phyloP scores from a whole-genome alignment of 192 early-diverging fungal genomes.

The Coemansia umbellata region DNA sequence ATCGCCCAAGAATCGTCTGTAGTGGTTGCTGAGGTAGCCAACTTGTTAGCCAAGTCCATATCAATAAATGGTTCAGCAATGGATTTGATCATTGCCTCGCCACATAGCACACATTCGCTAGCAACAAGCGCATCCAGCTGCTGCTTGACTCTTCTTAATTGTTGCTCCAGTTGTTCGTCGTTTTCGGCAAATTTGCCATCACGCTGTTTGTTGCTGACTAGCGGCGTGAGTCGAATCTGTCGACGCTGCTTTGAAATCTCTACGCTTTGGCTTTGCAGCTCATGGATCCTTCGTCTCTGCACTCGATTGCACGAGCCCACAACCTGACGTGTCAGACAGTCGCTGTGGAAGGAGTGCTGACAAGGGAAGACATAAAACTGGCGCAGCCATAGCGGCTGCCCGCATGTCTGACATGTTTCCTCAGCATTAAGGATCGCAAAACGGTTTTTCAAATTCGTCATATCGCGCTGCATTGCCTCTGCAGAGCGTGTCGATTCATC shows the following conservation, averaged over 20 bases:
- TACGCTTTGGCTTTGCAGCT: slow-evolving; percentile 39
- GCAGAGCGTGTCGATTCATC: slow-evolving; percentile 92
- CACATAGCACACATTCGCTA: slow-evolving; percentile 90
- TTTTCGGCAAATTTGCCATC: slow-evolving; percentile 9
- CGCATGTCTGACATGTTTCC: slow-evolving; percentile 79
- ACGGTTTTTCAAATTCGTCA: slow-evolving; percentile 77
- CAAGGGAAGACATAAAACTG: slow-evolving; percentile 97
- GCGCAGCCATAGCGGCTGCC: slow-evolving; percentile 70
- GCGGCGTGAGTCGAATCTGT: slow-evolving; percentile 28
- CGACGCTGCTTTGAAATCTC: slow-evolving; percentile 38
- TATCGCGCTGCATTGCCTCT: slow-evolving; percentile 89
- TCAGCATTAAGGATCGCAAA: slow-evolving; percentile 46
- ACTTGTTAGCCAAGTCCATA: slow-evolving; percentile 43
- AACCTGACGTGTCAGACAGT: slow-evolving; percentile 79
- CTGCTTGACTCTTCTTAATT: slow-evolving; percentile 48
- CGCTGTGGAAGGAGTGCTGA: slow-evolving; percentile 90
- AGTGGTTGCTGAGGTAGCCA: slow-evolving; percentile 10
- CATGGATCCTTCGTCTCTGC: slow-evolving; percentile 46
- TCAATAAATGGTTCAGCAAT: slow-evolving; percentile 78
- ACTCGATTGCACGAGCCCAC: slow-evolving; percentile 41
- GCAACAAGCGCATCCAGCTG: slow-evolving; percentile 76
- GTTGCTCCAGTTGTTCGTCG: slow-evolving; percentile 48
- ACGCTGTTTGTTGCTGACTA: slow-evolving; percentile 11
- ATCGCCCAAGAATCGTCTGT: slow-evolving; percentile 62
- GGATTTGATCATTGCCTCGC: slow-evolving; percentile 90